Evolutionary conservation across 192 early-diverging fungal genomes (phyloP).

Genomic region (Diversispora eburnea): DNA sequence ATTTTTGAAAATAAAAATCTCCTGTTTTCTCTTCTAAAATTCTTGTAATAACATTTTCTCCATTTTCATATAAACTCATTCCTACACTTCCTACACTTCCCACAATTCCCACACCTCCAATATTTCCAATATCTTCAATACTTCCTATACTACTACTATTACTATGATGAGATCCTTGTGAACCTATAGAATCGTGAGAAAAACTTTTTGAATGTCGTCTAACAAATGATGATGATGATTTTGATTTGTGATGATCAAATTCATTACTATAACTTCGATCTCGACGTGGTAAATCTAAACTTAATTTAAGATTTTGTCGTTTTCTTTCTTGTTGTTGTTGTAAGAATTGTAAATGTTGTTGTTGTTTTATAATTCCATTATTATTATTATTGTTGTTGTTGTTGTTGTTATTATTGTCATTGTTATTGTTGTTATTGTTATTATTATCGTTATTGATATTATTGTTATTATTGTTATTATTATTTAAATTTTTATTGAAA

Average conservation of each 20-base stretch:
- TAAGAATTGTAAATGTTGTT: neutral
- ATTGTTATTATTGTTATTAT: no score
- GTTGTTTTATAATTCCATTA: conserved; percentile 8
- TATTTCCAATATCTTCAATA: neutral
- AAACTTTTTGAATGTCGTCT: conserved; percentile 40
- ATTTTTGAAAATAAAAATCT: conserved; percentile 40
- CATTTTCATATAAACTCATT: no score
- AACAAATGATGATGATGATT: neutral
- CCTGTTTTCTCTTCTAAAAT: conserved; percentile 33
- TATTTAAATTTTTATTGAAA: no score
- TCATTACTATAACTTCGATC: conserved; percentile 24
- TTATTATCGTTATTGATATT: no score
- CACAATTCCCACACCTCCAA: neutral
- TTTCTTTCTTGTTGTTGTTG: conserved; percentile 11
- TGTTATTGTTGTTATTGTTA: no score
- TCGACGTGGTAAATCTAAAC: conserved; percentile 17
- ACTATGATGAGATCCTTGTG: conserved; percentile 26
- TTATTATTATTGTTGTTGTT: neutral
- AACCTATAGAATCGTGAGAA: conserved; percentile 41
- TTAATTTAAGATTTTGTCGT: neutral
- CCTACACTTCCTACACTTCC: no score
- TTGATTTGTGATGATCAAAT: neutral
- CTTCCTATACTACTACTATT: neutral
- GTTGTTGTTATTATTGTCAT: no score
- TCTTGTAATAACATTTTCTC: neutral